Conservation (phyloP, 257 asterid species). For the Ophiorrhiza pumila region DNA sequence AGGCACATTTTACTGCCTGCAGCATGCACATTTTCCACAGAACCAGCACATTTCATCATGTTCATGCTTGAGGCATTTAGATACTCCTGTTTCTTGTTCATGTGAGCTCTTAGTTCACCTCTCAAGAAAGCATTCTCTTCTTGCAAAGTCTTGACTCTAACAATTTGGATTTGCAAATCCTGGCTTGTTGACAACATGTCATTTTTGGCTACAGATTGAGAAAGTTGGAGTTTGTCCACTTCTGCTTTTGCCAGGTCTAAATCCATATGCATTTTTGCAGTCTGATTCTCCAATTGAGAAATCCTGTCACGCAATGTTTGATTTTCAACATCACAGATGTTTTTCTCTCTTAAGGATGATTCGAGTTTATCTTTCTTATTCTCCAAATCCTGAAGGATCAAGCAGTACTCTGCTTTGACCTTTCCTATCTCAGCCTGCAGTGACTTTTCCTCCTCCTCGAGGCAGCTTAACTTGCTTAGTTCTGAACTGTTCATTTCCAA, state of each 20-base stretch:
- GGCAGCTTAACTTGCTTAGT: slow-evolving; percentile 38
- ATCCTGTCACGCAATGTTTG: slow-evolving; percentile 29
- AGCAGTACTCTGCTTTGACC: slow-evolving; percentile 35
- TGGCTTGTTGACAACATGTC: slow-evolving; percentile 35
- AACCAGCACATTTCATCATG: slow-evolving; percentile 27
- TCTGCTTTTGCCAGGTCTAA: slow-evolving; percentile 14
- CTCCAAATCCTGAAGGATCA: slow-evolving; percentile 53
- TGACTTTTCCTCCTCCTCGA: slow-evolving; percentile 50
- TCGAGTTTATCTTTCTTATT: slow-evolving; percentile 36
- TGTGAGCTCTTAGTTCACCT: slow-evolving; percentile 40
- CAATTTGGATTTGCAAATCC: slow-evolving; percentile 41
- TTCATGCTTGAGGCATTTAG: slow-evolving; percentile 28
- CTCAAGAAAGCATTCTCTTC: slow-evolving; percentile 47
- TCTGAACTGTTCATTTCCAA: slow-evolving; percentile 49
- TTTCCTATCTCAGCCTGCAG: slow-evolving; percentile 39
- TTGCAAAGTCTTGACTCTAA: slow-evolving; percentile 30
- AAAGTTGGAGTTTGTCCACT: slow-evolving; percentile 25
- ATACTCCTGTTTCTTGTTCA: slow-evolving; percentile 30
- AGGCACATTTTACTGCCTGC: slow-evolving; percentile 33
- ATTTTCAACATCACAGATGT: slow-evolving; percentile 33
- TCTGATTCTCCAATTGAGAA: slow-evolving; percentile 35
- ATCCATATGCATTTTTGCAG: slow-evolving; percentile 45
- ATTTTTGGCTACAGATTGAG: slow-evolving; percentile 34
- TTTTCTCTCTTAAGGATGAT: slow-evolving; percentile 27
- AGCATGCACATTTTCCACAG: slow-evolving; percentile 24